Conservation (phyloP, 371 early-diverging fungal genomes). For the Actinomortierella ambigua region DNA sequence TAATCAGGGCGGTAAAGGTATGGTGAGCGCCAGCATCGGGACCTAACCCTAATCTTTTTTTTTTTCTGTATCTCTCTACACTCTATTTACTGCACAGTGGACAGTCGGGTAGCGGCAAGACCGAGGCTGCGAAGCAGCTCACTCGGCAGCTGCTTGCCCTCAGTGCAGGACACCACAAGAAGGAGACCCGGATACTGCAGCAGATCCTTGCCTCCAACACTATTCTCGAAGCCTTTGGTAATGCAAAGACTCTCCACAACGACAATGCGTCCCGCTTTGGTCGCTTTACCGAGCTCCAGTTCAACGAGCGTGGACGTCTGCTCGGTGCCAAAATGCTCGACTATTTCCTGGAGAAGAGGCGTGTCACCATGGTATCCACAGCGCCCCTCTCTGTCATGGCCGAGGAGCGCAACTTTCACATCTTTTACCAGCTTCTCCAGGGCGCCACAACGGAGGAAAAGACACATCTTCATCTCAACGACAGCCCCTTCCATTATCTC, state of each 20-base stretch:
- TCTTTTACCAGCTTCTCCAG: conserved; percentile 80
- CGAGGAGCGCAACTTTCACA: conserved; percentile 89
- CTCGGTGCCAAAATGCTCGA: conserved; percentile 89
- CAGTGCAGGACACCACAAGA: conserved; percentile 64
- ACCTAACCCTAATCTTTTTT: conserved; percentile 13
- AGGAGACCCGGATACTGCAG: conserved; percentile 79
- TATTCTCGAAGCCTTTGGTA: conserved; percentile 86
- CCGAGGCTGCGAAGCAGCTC: conserved; percentile 73
- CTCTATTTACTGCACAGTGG: conserved; percentile 64
- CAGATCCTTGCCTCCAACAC: conserved; percentile 74
- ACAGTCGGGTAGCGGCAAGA: conserved; percentile 91
- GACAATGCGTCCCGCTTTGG: conserved; percentile 88
- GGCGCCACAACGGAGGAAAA: conserved; percentile 65
- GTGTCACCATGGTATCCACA: conserved; percentile 62
- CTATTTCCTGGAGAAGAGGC: conserved; percentile 89
- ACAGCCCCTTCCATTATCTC: conserved; percentile 58
- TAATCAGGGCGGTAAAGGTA: neutral
- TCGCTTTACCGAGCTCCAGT: conserved; percentile 91
- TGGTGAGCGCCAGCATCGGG: conserved; percentile 1
- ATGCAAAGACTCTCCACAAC: conserved; percentile 77
- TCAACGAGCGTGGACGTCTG: conserved; percentile 86
- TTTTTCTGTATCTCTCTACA: conserved; percentile 1
- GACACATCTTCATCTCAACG: conserved; percentile 54
- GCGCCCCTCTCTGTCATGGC: conserved; percentile 13
- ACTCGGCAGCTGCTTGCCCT: conserved; percentile 61